phyloP scores from a whole-genome alignment of 176 grass and related monocot species.

The Hyparrhenia diplandra region DNA sequence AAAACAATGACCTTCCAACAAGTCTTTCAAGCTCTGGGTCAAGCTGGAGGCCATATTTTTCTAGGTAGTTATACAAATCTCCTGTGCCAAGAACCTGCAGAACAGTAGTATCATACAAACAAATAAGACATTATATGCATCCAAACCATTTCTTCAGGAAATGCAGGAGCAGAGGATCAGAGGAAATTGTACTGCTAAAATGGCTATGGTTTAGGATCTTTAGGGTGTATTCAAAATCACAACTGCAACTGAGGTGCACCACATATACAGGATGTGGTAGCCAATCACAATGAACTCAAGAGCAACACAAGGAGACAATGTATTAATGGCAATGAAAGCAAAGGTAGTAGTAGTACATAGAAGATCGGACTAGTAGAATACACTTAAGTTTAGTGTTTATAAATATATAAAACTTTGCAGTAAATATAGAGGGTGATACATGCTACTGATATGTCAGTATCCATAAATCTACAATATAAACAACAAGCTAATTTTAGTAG shows the following conservation, averaged over 20 bases:
- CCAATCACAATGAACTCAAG: constrained; percentile 6
- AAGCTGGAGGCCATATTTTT: constrained; percentile 72
- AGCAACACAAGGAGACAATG: not conserved
- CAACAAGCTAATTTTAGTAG: not conserved
- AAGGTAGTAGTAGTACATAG: constrained; percentile 1
- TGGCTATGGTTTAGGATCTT: not conserved
- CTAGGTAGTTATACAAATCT: constrained; percentile 69
- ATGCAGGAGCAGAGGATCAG: not conserved
- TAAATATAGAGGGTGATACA: not conserved
- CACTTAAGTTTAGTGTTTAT: not conserved
- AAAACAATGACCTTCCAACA: constrained; percentile 65
- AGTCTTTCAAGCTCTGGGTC: constrained; percentile 74
- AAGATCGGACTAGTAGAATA: not conserved
- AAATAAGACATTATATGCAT: not conserved
- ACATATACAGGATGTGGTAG: not conserved
- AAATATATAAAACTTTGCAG: not conserved
- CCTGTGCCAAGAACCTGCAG: constrained; percentile 87
- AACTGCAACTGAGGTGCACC: not conserved
- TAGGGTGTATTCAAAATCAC: not conserved
- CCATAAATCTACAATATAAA: not conserved
- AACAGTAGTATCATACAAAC: not conserved
- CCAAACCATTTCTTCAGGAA: not conserved
- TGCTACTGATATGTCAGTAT: not conserved
- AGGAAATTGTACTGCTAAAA: constrained; percentile 1
- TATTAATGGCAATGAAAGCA: not conserved